Base-by-base conservation (phyloP, 2,329 filamentous ascomycete genomes). In the Cytospora mali region DNA sequence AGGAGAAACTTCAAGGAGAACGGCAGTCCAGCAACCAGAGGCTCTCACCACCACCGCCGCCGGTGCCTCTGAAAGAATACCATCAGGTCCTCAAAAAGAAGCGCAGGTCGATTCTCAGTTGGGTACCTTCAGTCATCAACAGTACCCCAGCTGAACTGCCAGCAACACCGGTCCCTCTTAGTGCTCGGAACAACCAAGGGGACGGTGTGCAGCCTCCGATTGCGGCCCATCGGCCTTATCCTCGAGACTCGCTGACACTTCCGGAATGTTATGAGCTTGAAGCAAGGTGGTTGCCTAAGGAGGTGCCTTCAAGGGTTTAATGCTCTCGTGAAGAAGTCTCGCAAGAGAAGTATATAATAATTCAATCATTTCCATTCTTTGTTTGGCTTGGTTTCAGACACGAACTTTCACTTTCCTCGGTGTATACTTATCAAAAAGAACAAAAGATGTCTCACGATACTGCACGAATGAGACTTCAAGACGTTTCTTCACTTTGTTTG, bases 121-220 rank as follows among this genome's bases (percentile, higher is more conserved):
- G 63, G 63, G 63, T 62, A 10, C 63, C 63, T 9, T 63, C 63
- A 13, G 31, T 62, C 11, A 53, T 65, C 4, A 65, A 65, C n/a
- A 58, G 35, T 13, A 60, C 63, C 9, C 63, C 63, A 16, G 61
- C 42, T 10, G 63, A 65, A 21, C 27, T 65, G 28, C 63, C 63
- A 25, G 63, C 63, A n/a, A 65, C 63, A 9, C 63, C 63, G 4
- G 52, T 64, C 13, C 58, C 62, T 3, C 58, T 60, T 10, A 57
- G 60, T 21, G 25, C 28, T 16, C 63, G 63, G 63, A 58, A 54
- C 18, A 54, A 27, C 9, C 55, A 57, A 14, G 60, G 52, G 52
- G 60, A 31, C 21, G 55, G 55, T 9, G 23, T 63, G 1, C 35
- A 57, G 29, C 61, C 60, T 25, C 63, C 60, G 25, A 55, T 46